Evolutionary conservation across 2,329 filamentous ascomycete genomes (phyloP), one percentile per base, ranked within the genome.

Genomic region (Massarina eburnea): DNA sequence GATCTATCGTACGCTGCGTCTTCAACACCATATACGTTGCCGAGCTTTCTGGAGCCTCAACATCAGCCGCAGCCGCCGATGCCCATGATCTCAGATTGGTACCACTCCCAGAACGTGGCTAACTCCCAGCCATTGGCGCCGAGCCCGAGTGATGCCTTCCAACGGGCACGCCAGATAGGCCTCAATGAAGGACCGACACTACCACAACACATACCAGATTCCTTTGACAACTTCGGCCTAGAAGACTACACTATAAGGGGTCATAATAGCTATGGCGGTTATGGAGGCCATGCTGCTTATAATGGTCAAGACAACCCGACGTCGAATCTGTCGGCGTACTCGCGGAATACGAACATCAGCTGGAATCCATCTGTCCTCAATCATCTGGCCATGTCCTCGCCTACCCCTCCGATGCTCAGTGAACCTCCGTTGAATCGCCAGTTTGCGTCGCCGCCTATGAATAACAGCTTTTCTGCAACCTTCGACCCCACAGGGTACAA

Each of bases 41-140:
- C 62, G 7, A 47, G 43, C 5, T 61, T 58, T 38, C 45, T 68
- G 21, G 54, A 68, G 29, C 58, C 62, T 3, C 22, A 47, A 17
- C 57, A 65, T 41, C 46, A 65, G 22, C 60, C 54, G 10, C 54
- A 59, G 17, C 41, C 62, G 21, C 49, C 45, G 18, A 39, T 62
- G 10, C 58, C 60, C 24, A 49, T 54, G 1, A 40, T 55, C 1
- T 49, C 51, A 17, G 41, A 45, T 2, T 61, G 59, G 57, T 35
- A 44, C 20, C 9, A 48, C 8, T n/a, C 14, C 12, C 24, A 39
- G 22, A 39, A 27, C 35, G 26, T 8, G 12, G 8, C 19, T 24
- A 9, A 14, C 7, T 12, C 35, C 17, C 20, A 38, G 35, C n/a
- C 35, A 8, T 8, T 30, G 27, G 4, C 4, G 12, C 7, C 27